Evolutionary conservation across 495 filamentous ascomycete genomes (phyloP).

Genomic region (Daldinia vernicosa): DNA sequence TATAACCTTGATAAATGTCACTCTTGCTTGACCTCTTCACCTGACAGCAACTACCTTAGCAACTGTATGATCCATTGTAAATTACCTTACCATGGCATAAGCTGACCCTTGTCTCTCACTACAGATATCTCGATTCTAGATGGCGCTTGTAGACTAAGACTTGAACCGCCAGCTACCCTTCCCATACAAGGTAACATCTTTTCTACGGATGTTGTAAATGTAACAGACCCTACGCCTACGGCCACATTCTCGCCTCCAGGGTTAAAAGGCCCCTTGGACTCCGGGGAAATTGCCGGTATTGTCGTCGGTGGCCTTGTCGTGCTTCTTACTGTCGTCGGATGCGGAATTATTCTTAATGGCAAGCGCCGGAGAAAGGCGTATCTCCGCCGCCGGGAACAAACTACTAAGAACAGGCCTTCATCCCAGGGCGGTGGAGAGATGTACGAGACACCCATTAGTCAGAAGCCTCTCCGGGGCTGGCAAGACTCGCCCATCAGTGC

Average conservation of each 20-base stretch:
- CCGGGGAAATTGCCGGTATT: conserved; percentile 63
- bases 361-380: conserved; percentile 57
- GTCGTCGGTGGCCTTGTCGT: conserved; percentile 58
- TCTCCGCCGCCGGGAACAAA: conserved; percentile 52
- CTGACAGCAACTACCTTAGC: conserved; percentile 43
- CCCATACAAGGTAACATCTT: conserved; percentile 62
- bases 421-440: conserved; percentile 50
- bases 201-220: conserved; percentile 50
- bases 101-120: conserved; percentile 8
- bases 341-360: conserved; percentile 58
- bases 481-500: conserved; percentile 57
- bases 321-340: conserved; percentile 54
- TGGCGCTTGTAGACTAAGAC: conserved; percentile 57
- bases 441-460: conserved; percentile 60
- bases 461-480: conserved; percentile 57
- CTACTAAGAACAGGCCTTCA: conserved; percentile 51
- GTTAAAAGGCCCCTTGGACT: conserved; percentile 52
- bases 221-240: conserved; percentile 51
- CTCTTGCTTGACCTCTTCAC: conserved; percentile 44
- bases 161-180: conserved; percentile 49
- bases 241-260: conserved; percentile 36
- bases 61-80: conserved; percentile 48
- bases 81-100: neutral
- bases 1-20: conserved; percentile 47
- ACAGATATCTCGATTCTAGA: conserved; percentile 55